These are phyloP conservation scores for Coemansia sp. DNA, from an alignment of 192 early-diverging fungal genomes.

Conservation along the genomic window DNA sequence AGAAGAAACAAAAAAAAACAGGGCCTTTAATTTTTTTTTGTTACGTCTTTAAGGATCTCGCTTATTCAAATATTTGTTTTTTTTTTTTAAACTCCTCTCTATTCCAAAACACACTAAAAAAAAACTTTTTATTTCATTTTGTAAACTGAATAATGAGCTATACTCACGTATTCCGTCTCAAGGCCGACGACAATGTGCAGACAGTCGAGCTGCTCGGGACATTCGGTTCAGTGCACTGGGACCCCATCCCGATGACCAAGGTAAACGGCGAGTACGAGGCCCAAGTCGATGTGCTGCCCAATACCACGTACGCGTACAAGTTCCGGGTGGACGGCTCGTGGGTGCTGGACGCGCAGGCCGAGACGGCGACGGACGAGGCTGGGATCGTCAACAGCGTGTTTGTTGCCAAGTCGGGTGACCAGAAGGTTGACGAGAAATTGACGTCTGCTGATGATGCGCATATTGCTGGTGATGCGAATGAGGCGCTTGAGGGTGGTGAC, in stretches of 20 bases:
- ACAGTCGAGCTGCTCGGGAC: slow-evolving; percentile 44
- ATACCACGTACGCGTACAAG: slow-evolving; percentile 32
- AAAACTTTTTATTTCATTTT: not conserved
- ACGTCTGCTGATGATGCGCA: slow-evolving; percentile 7
- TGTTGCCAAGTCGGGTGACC: slow-evolving; percentile 1
- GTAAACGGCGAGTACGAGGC: slow-evolving; percentile 19
- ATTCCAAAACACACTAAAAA: not conserved
- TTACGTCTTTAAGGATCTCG: not conserved
- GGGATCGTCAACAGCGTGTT: slow-evolving; percentile 39
- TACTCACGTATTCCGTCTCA: slow-evolving; percentile 32
- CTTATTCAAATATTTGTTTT: too few relatives aligned
- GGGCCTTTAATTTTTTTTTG: not conserved
- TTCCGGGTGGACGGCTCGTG: slow-evolving; percentile 45
- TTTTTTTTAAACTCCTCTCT: not conserved
- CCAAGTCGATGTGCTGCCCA: slow-evolving; percentile 14
- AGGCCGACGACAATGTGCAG: slow-evolving; percentile 7
- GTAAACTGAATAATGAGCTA: not conserved
- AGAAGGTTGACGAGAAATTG: slow-evolving; percentile 13
- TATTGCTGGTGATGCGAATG: slow-evolving; percentile 1
- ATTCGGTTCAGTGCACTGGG: slow-evolving; percentile 39
- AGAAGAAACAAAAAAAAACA: not conserved
- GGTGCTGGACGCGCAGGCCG: slow-evolving; percentile 34
- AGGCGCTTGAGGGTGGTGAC: not conserved
- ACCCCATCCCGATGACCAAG: slow-evolving; percentile 35
- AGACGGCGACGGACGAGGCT: slow-evolving; percentile 22